phyloP scores from a whole-genome alignment of 1,284 basidiomycete species.

The Trametes pubescens region DNA sequence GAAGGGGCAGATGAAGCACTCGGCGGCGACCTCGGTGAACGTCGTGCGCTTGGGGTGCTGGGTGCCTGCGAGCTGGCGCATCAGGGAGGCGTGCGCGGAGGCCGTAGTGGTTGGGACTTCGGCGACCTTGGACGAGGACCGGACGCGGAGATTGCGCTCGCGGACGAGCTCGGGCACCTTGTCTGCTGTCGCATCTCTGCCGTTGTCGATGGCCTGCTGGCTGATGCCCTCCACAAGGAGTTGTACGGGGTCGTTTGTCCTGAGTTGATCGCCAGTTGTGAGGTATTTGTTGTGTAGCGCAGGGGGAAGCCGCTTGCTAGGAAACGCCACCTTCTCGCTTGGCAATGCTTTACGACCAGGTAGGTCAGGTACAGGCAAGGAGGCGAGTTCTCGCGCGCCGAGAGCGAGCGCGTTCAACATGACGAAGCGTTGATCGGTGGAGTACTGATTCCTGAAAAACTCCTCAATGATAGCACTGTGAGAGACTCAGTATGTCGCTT shows the following conservation, averaged over 20 bases:
- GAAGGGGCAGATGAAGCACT: constrained; percentile 87
- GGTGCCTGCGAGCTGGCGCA: constrained; percentile 27
- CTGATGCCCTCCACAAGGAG: constrained; percentile 68
- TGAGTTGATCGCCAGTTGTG: constrained; percentile 45
- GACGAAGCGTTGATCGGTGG: constrained; percentile 81
- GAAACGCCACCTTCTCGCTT: constrained; percentile 62
- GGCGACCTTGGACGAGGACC: constrained; percentile 53
- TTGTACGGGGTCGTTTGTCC: constrained; percentile 50
- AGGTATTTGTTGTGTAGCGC: constrained; percentile 76
- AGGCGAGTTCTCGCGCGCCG: constrained; percentile 86
- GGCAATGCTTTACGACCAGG: constrained; percentile 42
- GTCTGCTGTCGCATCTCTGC: constrained; percentile 56
- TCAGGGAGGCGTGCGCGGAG: constrained; percentile 31
- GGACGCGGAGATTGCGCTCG: constrained; percentile 79
- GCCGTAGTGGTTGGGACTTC: constrained; percentile 46
- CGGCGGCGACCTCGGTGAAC: constrained; percentile 84
- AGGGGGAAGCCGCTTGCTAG: constrained; percentile 81
- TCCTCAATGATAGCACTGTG: constrained; percentile 86
- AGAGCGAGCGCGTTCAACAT: constrained; percentile 89
- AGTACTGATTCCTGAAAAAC: constrained; percentile 93
- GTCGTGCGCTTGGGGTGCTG: constrained; percentile 42
- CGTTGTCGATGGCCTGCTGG: constrained; percentile 62
- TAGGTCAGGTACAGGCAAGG: constrained; percentile 61
- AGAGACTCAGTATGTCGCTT: neutral
- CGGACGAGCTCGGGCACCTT: constrained; percentile 69